Percentiles rank a stretch among this genome's conserved stretches.
Evolutionary conservation across 129 eudicot species (phyloP).

Genomic region (Solidago caesia): DNA sequence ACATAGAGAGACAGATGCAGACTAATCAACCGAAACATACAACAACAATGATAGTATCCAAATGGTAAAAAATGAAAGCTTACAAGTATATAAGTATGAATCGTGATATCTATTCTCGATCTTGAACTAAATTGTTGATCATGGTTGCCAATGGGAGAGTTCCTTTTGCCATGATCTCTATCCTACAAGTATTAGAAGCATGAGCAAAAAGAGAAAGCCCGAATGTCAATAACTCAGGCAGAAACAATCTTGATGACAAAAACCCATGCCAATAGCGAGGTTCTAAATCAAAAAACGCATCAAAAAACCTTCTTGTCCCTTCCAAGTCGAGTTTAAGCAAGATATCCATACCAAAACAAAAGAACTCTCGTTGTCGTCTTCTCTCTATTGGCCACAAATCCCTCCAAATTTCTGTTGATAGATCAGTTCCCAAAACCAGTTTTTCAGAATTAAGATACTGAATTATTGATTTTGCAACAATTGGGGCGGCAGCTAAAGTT

Average conservation of each 20-base stretch:
- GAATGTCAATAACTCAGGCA: constrained; percentile 75
- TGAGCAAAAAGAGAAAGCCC: constrained; percentile 83
- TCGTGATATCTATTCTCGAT: constrained; percentile 48
- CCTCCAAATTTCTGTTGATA: constrained; percentile 75
- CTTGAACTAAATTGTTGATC: constrained; percentile 74
- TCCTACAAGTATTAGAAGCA: constrained; percentile 78
- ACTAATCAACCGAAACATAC: constrained; percentile 15
- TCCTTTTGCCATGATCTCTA: constrained; percentile 97
- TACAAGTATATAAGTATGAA: constrained; percentile 25
- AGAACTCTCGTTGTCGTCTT: constrained; percentile 89
- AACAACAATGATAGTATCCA: constrained; percentile 13
- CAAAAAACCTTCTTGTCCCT: constrained; percentile 89
- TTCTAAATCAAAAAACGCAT: constrained; percentile 89
- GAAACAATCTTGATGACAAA: constrained; percentile 89
- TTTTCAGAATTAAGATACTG: constrained; percentile 63
- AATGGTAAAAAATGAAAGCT: constrained; percentile 6
- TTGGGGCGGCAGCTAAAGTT: constrained; percentile 93
- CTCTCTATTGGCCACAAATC: constrained; percentile 95
- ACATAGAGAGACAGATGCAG: too few relatives aligned
- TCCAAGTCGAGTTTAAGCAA: constrained; percentile 90
- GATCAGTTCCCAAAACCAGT: constrained; percentile 41
- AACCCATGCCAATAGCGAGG: constrained; percentile 99
- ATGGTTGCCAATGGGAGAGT: constrained; percentile 84
- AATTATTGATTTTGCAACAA: constrained; percentile 84
- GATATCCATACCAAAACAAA: constrained; percentile 97